Evolutionary conservation across 179 eudicot genomes (phyloP), one percentile per base, ranked within the genome.

Genomic region (Vitellaria paradoxa): DNA sequence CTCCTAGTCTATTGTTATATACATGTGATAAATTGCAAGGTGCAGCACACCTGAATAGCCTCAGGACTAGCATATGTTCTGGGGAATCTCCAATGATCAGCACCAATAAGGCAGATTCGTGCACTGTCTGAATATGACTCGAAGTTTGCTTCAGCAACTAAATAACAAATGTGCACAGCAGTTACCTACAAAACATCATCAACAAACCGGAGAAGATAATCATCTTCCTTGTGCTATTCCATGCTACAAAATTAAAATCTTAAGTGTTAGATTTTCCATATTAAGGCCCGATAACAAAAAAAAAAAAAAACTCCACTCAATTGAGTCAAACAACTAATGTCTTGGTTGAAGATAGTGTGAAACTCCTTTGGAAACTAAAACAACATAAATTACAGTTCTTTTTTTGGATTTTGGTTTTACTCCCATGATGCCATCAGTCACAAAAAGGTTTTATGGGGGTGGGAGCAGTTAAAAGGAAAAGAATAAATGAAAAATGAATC

Each of bases 91-190:
- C 85, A 92, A 77, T 96, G 99, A 79, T 96, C 96, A 45, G 98
- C 97, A 77, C 99, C 99, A 86, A 93, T 76, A 72, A 96, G 99
- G 80, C 99, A 96, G 80, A 96, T 68, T 80, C 99, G 87, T 66
- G 99, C 93, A 82, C 83, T 85, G 79, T 93, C 93, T 76, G 99
- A 93, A 82, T 91, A 92, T 67, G 85, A 81, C 83, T 93, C 94
- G 79, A 96, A 90, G 75, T 84, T 89, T 37, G 97, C 92, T 82
- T 96, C 99, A 13, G 99, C 98, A 79, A 93, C 88, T 82, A 96
- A 80, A 84, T 96, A 96, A 88, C 99, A 96, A 74, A 89, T 92
- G 84, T 96, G 99, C 56, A 97, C 99, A 68, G 98, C 98, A 74
- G 83, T 84, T 70, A 93, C 55, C 73, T 70, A 59, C 40, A 23